Evolutionary conservation across 164 flowering plant species (phyloP).

Genomic region (Stephania japonica): DNA sequence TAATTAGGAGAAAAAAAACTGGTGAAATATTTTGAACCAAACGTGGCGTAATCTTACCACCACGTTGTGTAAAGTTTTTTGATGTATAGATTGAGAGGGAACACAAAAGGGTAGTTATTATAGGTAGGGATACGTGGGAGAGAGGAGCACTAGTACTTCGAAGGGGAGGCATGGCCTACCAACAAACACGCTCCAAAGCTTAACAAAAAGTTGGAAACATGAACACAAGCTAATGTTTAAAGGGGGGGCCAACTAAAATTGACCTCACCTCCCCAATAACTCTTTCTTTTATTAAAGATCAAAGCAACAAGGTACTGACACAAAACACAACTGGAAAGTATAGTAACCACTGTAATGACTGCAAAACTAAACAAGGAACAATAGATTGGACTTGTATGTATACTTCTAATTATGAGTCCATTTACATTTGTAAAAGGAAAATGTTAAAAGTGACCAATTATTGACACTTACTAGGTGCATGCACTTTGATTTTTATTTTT

Average conservation of each 20-base stretch:
- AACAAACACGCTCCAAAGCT: constrained; percentile 24
- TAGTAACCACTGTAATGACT: constrained; percentile 12
- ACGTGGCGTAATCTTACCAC: too few species aligned
- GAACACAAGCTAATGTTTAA: constrained; percentile 25
- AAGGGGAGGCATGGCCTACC: constrained; percentile 7
- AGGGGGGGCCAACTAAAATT: constrained; percentile 24
- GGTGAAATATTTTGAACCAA: too few species aligned
- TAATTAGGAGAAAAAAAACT: too few species aligned
- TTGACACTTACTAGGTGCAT: too few species aligned
- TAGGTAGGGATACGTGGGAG: background rate
- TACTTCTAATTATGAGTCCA: background rate
- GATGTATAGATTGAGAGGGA: background rate
- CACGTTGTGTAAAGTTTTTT: too few species aligned
- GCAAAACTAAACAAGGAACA: background rate
- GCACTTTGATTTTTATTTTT: background rate
- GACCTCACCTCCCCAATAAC: constrained; percentile 14
- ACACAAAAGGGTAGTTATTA: background rate
- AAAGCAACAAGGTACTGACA: constrained; percentile 14
- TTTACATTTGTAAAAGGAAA: too few species aligned
- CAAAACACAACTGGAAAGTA: constrained; percentile 10
- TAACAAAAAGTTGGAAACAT: constrained; percentile 3
- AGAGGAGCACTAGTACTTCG: background rate
- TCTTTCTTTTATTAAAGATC: constrained; percentile 11
- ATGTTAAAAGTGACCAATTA: too few species aligned
- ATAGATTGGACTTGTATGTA: too few species aligned